Conservation (phyloP, 352 stramenopile genomes). For the Nothophytophthora sp. region DNA sequence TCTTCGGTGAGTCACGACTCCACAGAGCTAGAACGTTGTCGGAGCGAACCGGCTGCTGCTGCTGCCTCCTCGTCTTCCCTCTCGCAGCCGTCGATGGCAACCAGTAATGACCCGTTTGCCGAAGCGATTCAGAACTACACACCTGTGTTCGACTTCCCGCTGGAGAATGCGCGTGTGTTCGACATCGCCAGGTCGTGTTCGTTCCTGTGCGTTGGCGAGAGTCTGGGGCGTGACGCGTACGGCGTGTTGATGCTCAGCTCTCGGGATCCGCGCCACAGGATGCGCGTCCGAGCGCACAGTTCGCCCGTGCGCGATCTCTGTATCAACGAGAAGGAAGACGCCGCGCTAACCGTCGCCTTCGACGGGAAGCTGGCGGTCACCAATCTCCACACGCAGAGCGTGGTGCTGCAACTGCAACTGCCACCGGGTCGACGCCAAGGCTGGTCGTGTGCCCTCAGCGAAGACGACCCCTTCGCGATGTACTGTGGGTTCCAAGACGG, state of each 20-base stretch:
- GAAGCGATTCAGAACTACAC: conserved; percentile 38
- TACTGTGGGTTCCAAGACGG: conserved; percentile 64
- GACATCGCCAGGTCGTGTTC: conserved; percentile 44
- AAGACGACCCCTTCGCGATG: conserved; percentile 37
- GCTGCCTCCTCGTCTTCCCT: no score
- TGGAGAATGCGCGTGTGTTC: conserved; percentile 56
- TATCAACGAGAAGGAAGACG: conserved; percentile 32
- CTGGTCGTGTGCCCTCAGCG: conserved; percentile 55
- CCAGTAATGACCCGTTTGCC: conserved; percentile 3
- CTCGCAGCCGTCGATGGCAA: not conserved
- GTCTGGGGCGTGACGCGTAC: conserved; percentile 24
- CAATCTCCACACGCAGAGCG: conserved; percentile 38
- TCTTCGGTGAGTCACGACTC: not conserved
- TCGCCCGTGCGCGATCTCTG: conserved; percentile 58
- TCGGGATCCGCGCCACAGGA: conserved; percentile 29
- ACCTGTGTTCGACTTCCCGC: conserved; percentile 29
- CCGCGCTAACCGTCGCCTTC: conserved; percentile 58
- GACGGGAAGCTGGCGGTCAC: conserved; percentile 62
- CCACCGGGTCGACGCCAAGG: conserved; percentile 41
- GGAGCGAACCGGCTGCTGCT: not conserved
- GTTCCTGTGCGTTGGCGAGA: conserved; percentile 57
- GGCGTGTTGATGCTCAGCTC: conserved; percentile 50
- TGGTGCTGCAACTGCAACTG: conserved; percentile 40
- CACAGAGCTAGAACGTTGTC: not conserved
- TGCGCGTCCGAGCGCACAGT: conserved; percentile 37